Evolutionary conservation across 2,329 filamentous ascomycete species (phyloP).

Genomic region (Exophiala sp.): DNA sequence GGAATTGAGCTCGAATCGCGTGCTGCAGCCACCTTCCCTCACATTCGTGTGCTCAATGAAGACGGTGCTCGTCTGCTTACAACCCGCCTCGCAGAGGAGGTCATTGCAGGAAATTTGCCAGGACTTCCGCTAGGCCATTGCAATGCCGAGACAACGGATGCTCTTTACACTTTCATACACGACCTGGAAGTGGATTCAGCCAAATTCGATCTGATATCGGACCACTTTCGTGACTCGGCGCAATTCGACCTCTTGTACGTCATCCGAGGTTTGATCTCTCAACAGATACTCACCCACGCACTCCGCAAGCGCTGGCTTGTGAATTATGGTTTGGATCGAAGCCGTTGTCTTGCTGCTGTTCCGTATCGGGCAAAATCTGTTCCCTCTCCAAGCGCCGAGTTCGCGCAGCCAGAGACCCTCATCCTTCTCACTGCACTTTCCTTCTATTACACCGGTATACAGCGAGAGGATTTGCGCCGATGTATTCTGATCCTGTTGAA

Average conservation of each 20-base stretch:
- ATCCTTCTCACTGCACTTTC: conserved; percentile 52
- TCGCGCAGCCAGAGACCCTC: conserved; percentile 56
- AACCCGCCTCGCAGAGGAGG: conserved; percentile 13
- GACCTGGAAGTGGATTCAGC: conserved; percentile 1
- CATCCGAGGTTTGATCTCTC: conserved; percentile 48
- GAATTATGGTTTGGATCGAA: conserved; percentile 54
- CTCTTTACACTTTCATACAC: conserved; percentile 9
- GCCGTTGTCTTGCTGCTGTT: conserved; percentile 52
- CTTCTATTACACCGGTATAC: conserved; percentile 54
- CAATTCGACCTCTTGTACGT: conserved; percentile 29
- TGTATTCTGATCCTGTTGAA: conserved; percentile 45
- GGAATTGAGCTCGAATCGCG: conserved; percentile 20
- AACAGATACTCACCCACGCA: conserved; percentile 50
- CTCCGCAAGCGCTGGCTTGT: conserved; percentile 61
- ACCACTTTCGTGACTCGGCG: conserved; percentile 5
- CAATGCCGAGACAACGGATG: conserved; percentile 9
- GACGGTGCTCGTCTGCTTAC: conserved; percentile 15
- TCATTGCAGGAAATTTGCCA: conserved; percentile 20
- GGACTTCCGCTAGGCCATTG: conserved; percentile 27
- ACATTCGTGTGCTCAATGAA: conserved; percentile 26
- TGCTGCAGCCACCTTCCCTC: conserved; percentile 19
- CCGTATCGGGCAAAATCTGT: conserved; percentile 57
- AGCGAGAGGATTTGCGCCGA: conserved; percentile 45
- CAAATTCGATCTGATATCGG: not conserved
- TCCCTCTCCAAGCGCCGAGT: conserved; percentile 53